phyloP scores from a whole-genome alignment of 768 basidiomycete species.

The Pleurotus platypus region DNA sequence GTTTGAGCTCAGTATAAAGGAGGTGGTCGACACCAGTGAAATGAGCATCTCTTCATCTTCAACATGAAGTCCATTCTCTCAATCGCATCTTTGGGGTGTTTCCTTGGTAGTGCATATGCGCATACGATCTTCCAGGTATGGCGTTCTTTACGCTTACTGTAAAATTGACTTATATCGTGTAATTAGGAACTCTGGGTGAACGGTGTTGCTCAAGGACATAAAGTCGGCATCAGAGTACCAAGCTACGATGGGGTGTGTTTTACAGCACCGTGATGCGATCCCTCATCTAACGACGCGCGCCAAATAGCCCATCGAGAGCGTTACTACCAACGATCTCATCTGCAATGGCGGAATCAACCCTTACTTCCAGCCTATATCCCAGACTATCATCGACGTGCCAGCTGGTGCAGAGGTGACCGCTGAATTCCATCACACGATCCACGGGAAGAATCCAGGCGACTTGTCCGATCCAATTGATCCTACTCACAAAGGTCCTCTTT shows the following conservation, averaged over 20 bases:
- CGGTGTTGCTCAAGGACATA: conserved; percentile 42
- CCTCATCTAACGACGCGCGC: neutral
- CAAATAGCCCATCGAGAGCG: conserved; percentile 50
- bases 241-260: conserved; percentile 39
- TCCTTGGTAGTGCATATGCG: conserved; percentile 33
- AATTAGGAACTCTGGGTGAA: conserved; percentile 46
- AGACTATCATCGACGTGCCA: conserved; percentile 41
- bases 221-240: conserved; percentile 37
- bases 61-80: conserved; percentile 22
- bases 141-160: neutral
- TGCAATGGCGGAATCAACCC: conserved; percentile 62
- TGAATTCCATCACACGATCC: conserved; percentile 48
- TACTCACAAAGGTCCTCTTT: conserved; percentile 49
- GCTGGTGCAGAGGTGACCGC: conserved; percentile 51
- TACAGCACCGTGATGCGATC: neutral
- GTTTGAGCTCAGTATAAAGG: neutral
- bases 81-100: conserved; percentile 22
- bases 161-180: no score
- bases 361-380: conserved; percentile 43
- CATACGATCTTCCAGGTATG: conserved; percentile 52
- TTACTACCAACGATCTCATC: conserved; percentile 51
- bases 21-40: neutral
- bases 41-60: neutral
- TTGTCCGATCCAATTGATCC: conserved; percentile 45
- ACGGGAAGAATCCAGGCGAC: conserved; percentile 36